A percentile compares a stretch with the other conserved stretches of the same genome.
phyloP scores from a whole-genome alignment of 106 monocot genomes.

The Dendrobium nobile region DNA sequence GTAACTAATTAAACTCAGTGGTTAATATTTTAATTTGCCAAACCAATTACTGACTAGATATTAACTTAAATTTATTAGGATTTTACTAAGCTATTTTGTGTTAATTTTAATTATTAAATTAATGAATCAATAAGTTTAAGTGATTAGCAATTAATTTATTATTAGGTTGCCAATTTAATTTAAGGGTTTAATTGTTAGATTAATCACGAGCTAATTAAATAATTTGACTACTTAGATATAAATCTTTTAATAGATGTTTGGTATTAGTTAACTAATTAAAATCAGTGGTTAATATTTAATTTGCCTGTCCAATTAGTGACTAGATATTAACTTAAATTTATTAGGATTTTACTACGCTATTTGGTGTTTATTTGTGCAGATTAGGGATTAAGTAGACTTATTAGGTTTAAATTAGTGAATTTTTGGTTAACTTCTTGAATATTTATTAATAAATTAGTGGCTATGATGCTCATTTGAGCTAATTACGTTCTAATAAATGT shows the following conservation, averaged over 20 bases:
- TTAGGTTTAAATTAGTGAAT: too few relatives aligned
- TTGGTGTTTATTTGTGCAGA: not conserved
- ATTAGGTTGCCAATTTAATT: too few relatives aligned
- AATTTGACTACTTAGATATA: not conserved
- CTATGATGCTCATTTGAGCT: too few relatives aligned
- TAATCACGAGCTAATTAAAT: not conserved
- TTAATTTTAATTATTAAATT: not conserved
- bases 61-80: too few relatives aligned
- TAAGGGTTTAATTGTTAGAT: not conserved
- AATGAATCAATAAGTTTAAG: too few relatives aligned
- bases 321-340: too few relatives aligned
- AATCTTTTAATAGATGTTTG: not conserved
- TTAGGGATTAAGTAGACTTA: not conserved
- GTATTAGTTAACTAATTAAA: not conserved
- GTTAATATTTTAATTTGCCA: not conserved
- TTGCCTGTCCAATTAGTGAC: too few relatives aligned
- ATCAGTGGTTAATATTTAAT: not conserved
- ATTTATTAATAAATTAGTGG: too few relatives aligned
- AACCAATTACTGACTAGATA: too few relatives aligned
- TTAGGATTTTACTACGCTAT: not conserved
- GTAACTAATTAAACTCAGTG: not conserved
- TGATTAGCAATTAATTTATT: too few relatives aligned
- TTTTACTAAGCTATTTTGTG: not conserved
- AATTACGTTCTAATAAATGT: too few relatives aligned
- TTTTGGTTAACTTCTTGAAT: too few relatives aligned